Evolutionary conservation across 441 rosid species (phyloP), one percentile per base, ranked within the genome.

Genomic region (Adansonia gregorii): DNA sequence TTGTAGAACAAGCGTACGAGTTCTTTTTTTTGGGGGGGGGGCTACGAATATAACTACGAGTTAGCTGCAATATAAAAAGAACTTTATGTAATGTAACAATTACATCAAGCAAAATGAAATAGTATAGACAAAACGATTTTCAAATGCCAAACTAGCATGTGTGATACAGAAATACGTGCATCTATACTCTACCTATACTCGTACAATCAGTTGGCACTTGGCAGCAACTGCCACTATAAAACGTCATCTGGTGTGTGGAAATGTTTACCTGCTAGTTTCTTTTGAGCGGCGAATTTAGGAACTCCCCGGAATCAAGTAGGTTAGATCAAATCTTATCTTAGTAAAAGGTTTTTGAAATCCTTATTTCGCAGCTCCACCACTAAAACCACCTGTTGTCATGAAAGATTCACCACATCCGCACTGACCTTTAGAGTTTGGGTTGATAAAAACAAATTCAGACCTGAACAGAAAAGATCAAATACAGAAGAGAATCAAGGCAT

Each of bases 361-460:
- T 79, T 61, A 81, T 83, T 87, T 89, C 24, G 86, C 78, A 78
- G 89, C 83, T 67, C 74, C 83, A 2, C 46, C 48, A 0, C 67
- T 84, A 1, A 84, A 55, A 73, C 78, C 82, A 76, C 86, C 77
- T 60, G 86, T 86, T 74, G 97, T 95, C 94, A 92, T 89, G 78
- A 92, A 94, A 51, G 99, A 95, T 78, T 95, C 97, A n/a, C 99
- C 99, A 69, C 97, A 95, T 4, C 99, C 99, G 71, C 98, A 94
- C 78, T 92, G 92, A n/a, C 99, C 98, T 87, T 90, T 82, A 0
- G 99, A 92, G 87, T 94, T 92, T 15, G 97, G 98, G 84, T 94
- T 95, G 83, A 94, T 88, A 81, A 94, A 95, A 49, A 95, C 7
- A 3, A 56, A 56, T 11, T 56, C 64, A 59, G 64, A 59, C 31